Conservation (phyloP, 2,329 filamentous ascomycete genomes). For the Penicillium sp. region DNA sequence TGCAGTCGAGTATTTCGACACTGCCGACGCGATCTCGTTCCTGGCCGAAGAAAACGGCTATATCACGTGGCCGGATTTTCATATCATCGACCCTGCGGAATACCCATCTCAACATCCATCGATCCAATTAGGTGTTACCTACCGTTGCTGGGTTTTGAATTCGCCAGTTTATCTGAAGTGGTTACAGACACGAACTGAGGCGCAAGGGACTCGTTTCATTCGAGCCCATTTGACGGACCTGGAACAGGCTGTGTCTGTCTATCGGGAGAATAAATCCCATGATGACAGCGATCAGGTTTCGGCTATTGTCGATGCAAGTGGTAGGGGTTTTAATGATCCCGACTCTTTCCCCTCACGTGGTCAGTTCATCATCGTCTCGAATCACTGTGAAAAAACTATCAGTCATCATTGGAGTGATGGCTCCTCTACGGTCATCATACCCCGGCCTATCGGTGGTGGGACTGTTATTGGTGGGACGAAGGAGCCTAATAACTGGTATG, state of each 20-base stretch:
- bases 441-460: conserved; percentile 7
- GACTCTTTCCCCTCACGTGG: conserved; percentile 7
- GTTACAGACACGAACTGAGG: conserved; percentile 2
- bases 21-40: neutral
- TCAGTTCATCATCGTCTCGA: conserved; percentile 11
- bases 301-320: conserved; percentile 5
- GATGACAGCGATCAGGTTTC: neutral
- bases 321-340: conserved; percentile 5
- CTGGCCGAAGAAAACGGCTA: conserved; percentile 6
- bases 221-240: neutral
- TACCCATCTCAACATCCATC: neutral
- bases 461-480: conserved; percentile 12
- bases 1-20: conserved; percentile 10
- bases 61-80: conserved; percentile 7
- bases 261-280: neutral
- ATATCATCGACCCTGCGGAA: neutral
- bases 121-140: conserved; percentile 5
- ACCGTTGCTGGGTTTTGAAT: conserved; percentile 11
- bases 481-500: conserved; percentile 8
- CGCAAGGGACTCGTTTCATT: conserved; percentile 1
- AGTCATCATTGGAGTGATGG: conserved; percentile 13
- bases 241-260: neutral
- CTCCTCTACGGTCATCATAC: conserved; percentile 2
- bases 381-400: conserved; percentile 8
- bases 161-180: conserved; percentile 10